A percentile compares a stretch with the other conserved stretches of the same genome.
These are phyloP conservation scores for Neoascochyta sp. DNA, from an alignment of 2,329 filamentous ascomycete species.

Conservation along the genomic window DNA sequence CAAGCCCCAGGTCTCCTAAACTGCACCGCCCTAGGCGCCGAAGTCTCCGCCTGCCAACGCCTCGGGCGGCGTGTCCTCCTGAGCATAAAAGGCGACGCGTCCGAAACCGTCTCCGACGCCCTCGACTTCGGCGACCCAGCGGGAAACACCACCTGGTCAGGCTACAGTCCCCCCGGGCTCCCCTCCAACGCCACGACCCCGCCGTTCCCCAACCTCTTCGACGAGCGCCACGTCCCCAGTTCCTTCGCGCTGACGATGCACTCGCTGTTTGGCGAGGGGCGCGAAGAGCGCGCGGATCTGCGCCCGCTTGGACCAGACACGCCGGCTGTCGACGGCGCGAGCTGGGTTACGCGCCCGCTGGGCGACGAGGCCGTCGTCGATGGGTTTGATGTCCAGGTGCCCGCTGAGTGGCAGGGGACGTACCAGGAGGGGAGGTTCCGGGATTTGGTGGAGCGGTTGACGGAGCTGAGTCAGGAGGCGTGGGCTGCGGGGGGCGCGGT, in stretches of 20 bases:
- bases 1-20: conserved; percentile 39
- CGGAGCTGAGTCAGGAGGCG: conserved; percentile 14
- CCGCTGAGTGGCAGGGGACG: conserved; percentile 22
- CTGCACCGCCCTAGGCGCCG: conserved; percentile 37
- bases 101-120: conserved; percentile 18
- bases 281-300: conserved; percentile 24
- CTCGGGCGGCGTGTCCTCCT: conserved; percentile 42
- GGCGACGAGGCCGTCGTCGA: conserved; percentile 28
- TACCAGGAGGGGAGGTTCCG: conserved; percentile 18
- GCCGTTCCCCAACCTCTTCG: conserved; percentile 24
- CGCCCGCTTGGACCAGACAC: conserved; percentile 23
- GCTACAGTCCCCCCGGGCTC: conserved; percentile 5
- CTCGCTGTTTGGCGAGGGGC: conserved; percentile 24
- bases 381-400: conserved; percentile 27
- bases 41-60: conserved; percentile 37
- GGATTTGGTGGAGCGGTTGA: conserved; percentile 14
- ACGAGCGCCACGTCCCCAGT: conserved; percentile 10
- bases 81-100: conserved; percentile 35
- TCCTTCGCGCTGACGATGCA: conserved; percentile 23
- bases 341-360: conserved; percentile 16
- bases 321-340: conserved; percentile 7
- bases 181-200: background rate
- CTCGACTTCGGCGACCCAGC: conserved; percentile 15
- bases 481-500: conserved; percentile 14
- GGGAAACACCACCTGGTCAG: conserved; percentile 3